These are phyloP conservation scores for Alternaria incomplexa DNA, from an alignment of 2,329 filamentous ascomycete species.

Conservation along the genomic window DNA sequence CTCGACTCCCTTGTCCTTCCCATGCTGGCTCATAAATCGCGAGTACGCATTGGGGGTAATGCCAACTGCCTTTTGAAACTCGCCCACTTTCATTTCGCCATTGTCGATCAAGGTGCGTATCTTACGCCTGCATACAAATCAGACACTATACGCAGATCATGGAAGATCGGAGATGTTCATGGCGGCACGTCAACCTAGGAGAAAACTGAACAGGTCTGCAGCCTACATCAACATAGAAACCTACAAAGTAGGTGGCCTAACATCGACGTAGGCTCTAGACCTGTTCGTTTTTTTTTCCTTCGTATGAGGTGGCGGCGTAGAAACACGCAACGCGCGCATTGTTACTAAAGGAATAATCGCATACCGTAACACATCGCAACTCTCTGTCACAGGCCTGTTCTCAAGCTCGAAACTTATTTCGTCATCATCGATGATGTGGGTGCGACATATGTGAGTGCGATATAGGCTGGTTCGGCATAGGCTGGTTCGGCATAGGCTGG, in stretches of 20 bases:
- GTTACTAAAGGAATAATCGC: neutral
- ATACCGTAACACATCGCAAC: slow-evolving; percentile 27
- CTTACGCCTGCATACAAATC: slow-evolving; percentile 32
- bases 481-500: neutral
- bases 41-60: slow-evolving; percentile 46
- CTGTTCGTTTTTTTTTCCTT: too few species aligned
- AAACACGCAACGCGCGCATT: neutral
- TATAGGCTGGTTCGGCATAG: neutral
- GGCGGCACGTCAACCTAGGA: too few species aligned
- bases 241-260: too few species aligned
- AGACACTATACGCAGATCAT: neutral
- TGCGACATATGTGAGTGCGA: neutral
- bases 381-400: slow-evolving; percentile 22
- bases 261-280: too few species aligned
- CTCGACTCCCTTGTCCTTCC: slow-evolving; percentile 44
- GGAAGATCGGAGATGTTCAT: neutral
- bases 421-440: slow-evolving; percentile 13
- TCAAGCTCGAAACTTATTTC: slow-evolving; percentile 12
- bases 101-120: slow-evolving; percentile 52
- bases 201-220: too few species aligned
- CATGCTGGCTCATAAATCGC: slow-evolving; percentile 59
- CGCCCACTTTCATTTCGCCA: slow-evolving; percentile 53
- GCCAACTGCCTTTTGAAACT: slow-evolving; percentile 52
- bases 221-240: too few species aligned
- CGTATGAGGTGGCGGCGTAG: neutral